Conservation (phyloP, 2,329 filamentous ascomycete species). For the Nigrograna mackinnonii region DNA sequence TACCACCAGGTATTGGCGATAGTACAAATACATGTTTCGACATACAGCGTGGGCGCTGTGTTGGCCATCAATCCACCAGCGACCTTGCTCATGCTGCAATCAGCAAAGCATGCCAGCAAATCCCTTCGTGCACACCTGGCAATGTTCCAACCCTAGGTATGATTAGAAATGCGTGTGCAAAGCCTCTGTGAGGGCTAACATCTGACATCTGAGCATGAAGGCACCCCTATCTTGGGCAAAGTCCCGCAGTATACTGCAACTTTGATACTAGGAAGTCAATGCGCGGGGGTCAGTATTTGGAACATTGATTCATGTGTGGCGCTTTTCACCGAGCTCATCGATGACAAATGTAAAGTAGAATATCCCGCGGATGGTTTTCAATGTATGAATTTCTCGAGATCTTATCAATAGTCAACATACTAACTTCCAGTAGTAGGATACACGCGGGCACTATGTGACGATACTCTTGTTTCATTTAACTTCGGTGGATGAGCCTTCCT, state of each 20-base stretch:
- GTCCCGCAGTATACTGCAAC: not conserved
- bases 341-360: not conserved
- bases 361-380: not conserved
- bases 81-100: conserved; percentile 1
- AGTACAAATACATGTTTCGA: not conserved
- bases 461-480: not conserved
- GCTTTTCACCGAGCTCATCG: not conserved
- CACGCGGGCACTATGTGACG: not conserved
- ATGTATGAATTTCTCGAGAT: not conserved
- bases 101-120: conserved; percentile 2
- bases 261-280: not conserved
- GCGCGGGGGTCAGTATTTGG: not conserved
- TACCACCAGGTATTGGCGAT: not conserved
- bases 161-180: no score
- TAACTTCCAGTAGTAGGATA: no score
- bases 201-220: no score
- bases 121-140: not conserved
- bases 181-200: no score
- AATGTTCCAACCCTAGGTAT: not conserved
- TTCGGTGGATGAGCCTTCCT: no score
- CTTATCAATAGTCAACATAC: not conserved
- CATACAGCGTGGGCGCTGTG: not conserved
- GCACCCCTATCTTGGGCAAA: not conserved
- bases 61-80: not conserved
- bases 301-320: not conserved